phyloP scores from a whole-genome alignment of 257 asterid genomes.

The Gynochthodes officinalis region DNA sequence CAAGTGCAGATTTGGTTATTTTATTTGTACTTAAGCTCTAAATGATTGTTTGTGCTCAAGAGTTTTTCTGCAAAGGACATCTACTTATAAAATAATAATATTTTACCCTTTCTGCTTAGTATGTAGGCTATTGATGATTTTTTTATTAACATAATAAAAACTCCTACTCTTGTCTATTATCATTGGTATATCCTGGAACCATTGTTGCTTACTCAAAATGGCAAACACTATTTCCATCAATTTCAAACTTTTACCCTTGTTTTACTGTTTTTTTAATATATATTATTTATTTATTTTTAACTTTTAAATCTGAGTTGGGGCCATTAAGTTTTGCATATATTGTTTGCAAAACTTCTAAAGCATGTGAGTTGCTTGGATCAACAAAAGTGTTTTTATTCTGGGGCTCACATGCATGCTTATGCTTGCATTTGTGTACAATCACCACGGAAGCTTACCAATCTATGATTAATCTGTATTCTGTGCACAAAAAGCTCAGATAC shows the following conservation, averaged over 20 bases:
- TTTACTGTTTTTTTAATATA: neutral
- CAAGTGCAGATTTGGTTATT: neutral
- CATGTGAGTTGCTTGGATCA: neutral
- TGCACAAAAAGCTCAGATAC: neutral
- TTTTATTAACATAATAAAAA: too few relatives aligned
- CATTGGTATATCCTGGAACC: too few relatives aligned
- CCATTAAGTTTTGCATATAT: too few relatives aligned
- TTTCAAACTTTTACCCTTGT: neutral
- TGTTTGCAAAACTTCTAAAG: neutral
- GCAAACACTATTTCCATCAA: too few relatives aligned
- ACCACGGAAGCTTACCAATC: neutral
- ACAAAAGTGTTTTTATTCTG: neutral
- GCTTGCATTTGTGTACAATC: neutral
- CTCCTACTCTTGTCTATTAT: too few relatives aligned
- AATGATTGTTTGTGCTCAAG: neutral
- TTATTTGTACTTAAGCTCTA: neutral
- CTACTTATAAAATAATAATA: neutral
- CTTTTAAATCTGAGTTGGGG: too few relatives aligned
- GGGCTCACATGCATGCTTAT: neutral
- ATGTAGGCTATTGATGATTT: neutral
- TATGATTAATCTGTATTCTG: too few relatives aligned
- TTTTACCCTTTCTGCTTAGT: neutral
- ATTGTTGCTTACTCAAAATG: too few relatives aligned
- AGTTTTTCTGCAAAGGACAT: neutral
- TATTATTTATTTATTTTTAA: too few relatives aligned